A percentile compares a stretch with the other conserved stretches of the same genome.
Conservation (phyloP, 1,139 yeast genomes). For the Debaryomyces psychrophilus region DNA sequence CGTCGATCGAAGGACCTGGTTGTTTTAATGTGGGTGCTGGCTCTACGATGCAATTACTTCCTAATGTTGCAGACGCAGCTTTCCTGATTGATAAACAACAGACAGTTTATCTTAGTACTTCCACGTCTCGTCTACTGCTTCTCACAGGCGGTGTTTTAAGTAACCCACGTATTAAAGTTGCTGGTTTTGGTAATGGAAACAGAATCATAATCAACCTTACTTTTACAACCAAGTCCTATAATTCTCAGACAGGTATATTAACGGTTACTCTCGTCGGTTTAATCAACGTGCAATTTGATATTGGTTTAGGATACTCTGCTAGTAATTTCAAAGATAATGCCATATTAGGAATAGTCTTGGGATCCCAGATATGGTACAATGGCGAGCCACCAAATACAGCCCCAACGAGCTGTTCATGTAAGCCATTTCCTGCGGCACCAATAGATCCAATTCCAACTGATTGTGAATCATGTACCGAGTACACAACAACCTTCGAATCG, state of each 20-base stretch:
- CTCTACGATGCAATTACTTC: conserved; percentile 23
- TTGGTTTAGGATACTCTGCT: conserved; percentile 25
- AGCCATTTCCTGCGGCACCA: conserved; percentile 14
- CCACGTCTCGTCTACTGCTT: conserved; percentile 24
- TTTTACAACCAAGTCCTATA: conserved; percentile 19
- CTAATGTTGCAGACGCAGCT: conserved; percentile 18
- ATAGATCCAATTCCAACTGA: conserved; percentile 10
- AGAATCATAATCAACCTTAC: conserved; percentile 26
- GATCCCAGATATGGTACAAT: conserved; percentile 15
- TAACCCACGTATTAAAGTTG: conserved; percentile 28
- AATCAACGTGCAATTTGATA: conserved; percentile 22
- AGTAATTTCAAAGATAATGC: neutral
- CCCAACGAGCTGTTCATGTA: conserved; percentile 21
- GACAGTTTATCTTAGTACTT: conserved; percentile 25
- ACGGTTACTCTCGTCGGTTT: conserved; percentile 17
- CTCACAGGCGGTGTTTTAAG: conserved; percentile 18
- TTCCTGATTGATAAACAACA: conserved; percentile 23
- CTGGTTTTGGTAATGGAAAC: conserved; percentile 38
- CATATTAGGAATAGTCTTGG: neutral
- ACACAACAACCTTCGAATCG: conserved; percentile 22
- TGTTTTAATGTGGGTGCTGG: conserved; percentile 29
- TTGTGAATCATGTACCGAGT: conserved; percentile 19
- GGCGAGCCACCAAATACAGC: conserved; percentile 23
- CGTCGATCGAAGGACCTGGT: conserved; percentile 31
- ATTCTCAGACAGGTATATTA: conserved; percentile 25